Evolutionary conservation across 177 flowering plant species (phyloP).

Genomic region (Vitis hybrid): DNA sequence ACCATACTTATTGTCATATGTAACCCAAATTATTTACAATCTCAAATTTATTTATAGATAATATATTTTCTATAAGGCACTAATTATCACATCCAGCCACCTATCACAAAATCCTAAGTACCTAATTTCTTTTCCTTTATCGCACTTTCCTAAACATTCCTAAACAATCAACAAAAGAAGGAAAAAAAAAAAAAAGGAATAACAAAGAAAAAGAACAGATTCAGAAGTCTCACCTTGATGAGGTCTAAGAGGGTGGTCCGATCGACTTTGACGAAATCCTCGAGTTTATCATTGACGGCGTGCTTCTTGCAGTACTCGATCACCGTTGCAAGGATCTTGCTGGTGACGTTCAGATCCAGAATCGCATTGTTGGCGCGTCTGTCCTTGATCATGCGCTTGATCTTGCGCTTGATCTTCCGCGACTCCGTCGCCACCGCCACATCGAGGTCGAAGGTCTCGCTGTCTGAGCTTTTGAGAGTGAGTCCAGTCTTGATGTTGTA

Average conservation of each 20-base stretch:
- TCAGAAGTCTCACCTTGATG: conserved; percentile 6
- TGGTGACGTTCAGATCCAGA: conserved; percentile 20
- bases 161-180: too few relatives aligned
- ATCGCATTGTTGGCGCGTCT: conserved; percentile 18
- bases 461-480: conserved; percentile 16
- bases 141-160: too few relatives aligned
- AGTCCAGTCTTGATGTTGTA: conserved; percentile 20
- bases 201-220: too few relatives aligned
- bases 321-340: conserved; percentile 23
- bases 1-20: too few relatives aligned
- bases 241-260: conserved; percentile 22
- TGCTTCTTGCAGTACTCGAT: conserved; percentile 33
- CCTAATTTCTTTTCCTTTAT: too few relatives aligned
- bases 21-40: too few relatives aligned
- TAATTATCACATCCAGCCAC: too few relatives aligned
- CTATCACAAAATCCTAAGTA: too few relatives aligned
- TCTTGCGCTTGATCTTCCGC: conserved; percentile 17
- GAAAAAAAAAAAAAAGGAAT: too few relatives aligned
- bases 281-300: conserved; percentile 8
- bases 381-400: conserved; percentile 17
- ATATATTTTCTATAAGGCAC: too few relatives aligned
- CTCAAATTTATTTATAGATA: too few relatives aligned
- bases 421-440: conserved; percentile 19
- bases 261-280: conserved; percentile 21
- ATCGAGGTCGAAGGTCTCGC: conserved; percentile 24